Base-by-base conservation (phyloP, 768 basidiomycete genomes). In the Trametes cinnabarina region DNA sequence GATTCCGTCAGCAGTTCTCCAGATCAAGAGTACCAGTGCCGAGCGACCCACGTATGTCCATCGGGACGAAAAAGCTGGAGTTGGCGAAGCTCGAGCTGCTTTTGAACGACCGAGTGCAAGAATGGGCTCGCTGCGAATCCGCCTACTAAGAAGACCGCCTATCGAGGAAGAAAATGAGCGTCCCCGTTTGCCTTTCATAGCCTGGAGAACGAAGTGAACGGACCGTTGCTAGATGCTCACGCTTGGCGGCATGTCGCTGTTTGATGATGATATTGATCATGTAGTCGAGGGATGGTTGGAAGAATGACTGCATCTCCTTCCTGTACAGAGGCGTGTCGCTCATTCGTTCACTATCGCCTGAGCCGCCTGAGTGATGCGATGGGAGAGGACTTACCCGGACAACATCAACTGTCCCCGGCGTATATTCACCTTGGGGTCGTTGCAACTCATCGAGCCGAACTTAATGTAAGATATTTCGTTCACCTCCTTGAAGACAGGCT, bases 91-190 rank as follows among this genome's bases (percentile, higher is more conserved):
- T 74, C 3, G 72, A 74, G 12, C 30, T 90, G 79, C 20, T 82
- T 80, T 60, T 84, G 84, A 15, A 91, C 76, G 67, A 90, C 86
- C 20, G 76, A 67, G 68, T 88, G 90, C 23, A 91, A 74, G 87
- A 87, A 90, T 0, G 88, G 86, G 58, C 84, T 89, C 0, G 89
- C 88, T 1, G 90, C 90, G 63, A 89, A 92, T 46, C 90, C 90
- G 64, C 90, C 89, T 14, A 92, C 90, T 19, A 92, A 73, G 74
- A 88, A 90, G 4, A 91, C 82, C 15, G 85, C 87, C 87, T 90
- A 25, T 10, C 8, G 9, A 39, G 9, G 10, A 39, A 15, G 15
- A 15, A 32, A 32, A 12, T 6, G 30, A 12, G 6, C 6, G 30
- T 12, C 12, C 30, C 7, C 6, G 30, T 32, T 6, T 7, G 30